A percentile compares a stretch with the other conserved stretches of the same genome.
These are phyloP conservation scores for Saccharomyces paradoxus DNA, from an alignment of 805 yeast genomes.

Conservation along the genomic window DNA sequence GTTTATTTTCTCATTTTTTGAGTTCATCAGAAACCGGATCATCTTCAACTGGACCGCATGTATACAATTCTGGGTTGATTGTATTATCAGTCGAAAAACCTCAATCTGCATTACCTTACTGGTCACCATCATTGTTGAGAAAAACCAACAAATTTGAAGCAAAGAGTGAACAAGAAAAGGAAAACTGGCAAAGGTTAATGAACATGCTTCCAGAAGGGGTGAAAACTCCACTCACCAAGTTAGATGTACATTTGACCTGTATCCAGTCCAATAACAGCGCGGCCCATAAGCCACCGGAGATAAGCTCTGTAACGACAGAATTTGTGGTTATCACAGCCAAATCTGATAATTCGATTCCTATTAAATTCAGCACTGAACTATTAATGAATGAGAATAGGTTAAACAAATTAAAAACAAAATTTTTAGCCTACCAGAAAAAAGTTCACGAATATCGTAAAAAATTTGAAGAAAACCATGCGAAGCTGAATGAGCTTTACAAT, in stretches of 20 bases:
- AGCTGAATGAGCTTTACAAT: constrained; percentile 24
- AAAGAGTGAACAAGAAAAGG: constrained; percentile 30
- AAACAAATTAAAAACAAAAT: constrained; percentile 18
- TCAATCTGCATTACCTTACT: constrained; percentile 31
- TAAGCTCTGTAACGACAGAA: constrained; percentile 25
- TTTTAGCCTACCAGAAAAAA: constrained; percentile 10
- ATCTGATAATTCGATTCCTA: constrained; percentile 35
- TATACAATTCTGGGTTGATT: constrained; percentile 26
- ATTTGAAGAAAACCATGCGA: constrained; percentile 16
- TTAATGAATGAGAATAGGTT: constrained; percentile 21
- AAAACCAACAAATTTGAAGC: constrained; percentile 31
- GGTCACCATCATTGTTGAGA: constrained; percentile 32
- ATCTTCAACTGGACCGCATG: constrained; percentile 4
- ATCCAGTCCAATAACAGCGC: constrained; percentile 27
- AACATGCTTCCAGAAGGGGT: constrained; percentile 25
- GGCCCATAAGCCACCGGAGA: constrained; percentile 26
- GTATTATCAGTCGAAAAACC: constrained; percentile 28
- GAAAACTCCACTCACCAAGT: constrained; percentile 17
- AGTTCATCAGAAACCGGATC: constrained; percentile 3
- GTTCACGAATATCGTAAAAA: constrained; percentile 9
- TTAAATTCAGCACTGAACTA: constrained; percentile 32
- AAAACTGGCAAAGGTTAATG: constrained; percentile 28
- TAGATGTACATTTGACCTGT: constrained; percentile 29
- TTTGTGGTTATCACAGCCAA: constrained; percentile 30
- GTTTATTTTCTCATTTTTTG: constrained; percentile 20